phyloP scores from a whole-genome alignment of 192 early-diverging fungal genomes.

The Mortierella antarctica region DNA sequence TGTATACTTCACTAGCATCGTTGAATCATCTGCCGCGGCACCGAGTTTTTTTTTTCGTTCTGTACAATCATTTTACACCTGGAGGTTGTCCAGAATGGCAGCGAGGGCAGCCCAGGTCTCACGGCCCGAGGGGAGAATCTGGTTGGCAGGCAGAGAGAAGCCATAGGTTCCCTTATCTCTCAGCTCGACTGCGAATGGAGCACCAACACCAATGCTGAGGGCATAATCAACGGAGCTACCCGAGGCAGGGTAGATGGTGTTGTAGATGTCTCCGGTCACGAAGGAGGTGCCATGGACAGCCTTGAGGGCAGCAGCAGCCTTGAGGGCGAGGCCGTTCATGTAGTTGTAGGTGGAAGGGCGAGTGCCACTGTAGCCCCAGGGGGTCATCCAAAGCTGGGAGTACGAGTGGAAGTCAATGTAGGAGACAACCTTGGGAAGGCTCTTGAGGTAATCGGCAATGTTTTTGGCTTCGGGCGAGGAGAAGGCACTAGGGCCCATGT shows the following conservation, averaged over 20 bases:
- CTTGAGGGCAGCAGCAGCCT: slow-evolving; percentile 25
- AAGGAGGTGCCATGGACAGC: slow-evolving; percentile 54
- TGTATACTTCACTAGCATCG: slow-evolving; percentile 6
- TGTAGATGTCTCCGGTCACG: slow-evolving; percentile 55
- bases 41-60: background rate
- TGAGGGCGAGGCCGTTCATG: slow-evolving; percentile 30
- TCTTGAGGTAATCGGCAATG: slow-evolving; percentile 56
- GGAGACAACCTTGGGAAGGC: slow-evolving; percentile 47
- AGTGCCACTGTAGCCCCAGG: slow-evolving; percentile 42
- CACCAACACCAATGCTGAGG: slow-evolving; percentile 48
- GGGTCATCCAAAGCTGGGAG: slow-evolving; percentile 62
- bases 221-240: slow-evolving; percentile 66
- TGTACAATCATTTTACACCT: slow-evolving; percentile 12
- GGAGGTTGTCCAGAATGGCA: slow-evolving; percentile 43
- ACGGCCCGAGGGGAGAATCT: slow-evolving; percentile 33
- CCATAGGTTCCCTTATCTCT: slow-evolving; percentile 42
- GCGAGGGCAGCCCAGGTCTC: slow-evolving; percentile 48
- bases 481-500: slow-evolving; percentile 47
- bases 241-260: slow-evolving; percentile 63
- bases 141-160: slow-evolving; percentile 35
- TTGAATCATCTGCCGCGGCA: background rate
- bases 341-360: slow-evolving; percentile 38
- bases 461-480: slow-evolving; percentile 59
- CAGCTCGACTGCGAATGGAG: slow-evolving; percentile 44
- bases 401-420: slow-evolving; percentile 67